Evolutionary conservation across 345 rosid genomes (phyloP), one percentile per base, ranked within the genome.

Genomic region (Salix caprea): DNA sequence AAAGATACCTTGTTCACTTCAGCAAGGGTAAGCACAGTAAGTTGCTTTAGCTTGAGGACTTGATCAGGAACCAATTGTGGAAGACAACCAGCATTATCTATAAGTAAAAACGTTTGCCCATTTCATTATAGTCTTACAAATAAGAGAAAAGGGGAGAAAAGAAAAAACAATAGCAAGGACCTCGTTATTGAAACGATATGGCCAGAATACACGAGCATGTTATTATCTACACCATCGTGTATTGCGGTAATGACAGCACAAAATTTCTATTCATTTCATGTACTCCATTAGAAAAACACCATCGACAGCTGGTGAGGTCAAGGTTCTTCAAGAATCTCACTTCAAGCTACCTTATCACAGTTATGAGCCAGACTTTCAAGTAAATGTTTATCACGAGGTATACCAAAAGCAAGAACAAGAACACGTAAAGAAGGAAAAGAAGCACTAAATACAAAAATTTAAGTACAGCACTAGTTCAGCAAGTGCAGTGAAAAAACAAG

Each of bases 11-110:
- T 93, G 77, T 87, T 89, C 30, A 91, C 87, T 86, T 91, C 98
- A 19, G 98, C 98, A 58, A 92, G 91, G 58, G 97, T 90, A 75
- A 96, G 99, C 58, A 96, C 91, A 71, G 99, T 93, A 39, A 96
- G 97, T 84, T 94, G 98, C 84, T 91, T 96, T 62, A 92, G 85
- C 90, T 96, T 96, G 32, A 91, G 92, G 80, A 89, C 83, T 87
- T 96, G 99, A 66, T 88, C 94, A 80, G 97, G 90, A 80, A 75
- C 77, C 87, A 96, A 74, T 28, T 77, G 89, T 2, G 93, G 97
- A 76, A 93, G 85, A 74, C 67, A 83, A 50, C 70, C 81, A 62
- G 86, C 80, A 78, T 87, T 89, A 86, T 87, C 99, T 96, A 82
- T 46, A 73, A 71, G 80, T 72, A 79, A 58, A 32, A 74, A 11